phyloP scores from a whole-genome alignment of 1,284 basidiomycete species.

The Leucoagaricus sp. region DNA sequence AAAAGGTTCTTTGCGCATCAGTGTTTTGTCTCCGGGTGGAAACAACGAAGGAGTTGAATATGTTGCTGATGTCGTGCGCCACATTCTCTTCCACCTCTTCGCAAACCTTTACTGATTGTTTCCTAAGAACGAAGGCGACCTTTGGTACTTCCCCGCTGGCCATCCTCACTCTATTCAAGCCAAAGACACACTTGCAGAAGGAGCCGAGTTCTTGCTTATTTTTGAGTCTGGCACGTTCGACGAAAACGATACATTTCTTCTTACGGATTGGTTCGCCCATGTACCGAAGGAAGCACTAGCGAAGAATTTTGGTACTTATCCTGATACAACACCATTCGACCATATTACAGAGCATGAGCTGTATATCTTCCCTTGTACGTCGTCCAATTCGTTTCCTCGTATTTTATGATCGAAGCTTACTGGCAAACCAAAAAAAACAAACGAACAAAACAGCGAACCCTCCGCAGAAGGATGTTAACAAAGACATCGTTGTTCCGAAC shows the following conservation, averaged over 20 bases:
- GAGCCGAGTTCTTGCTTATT: slow-evolving; percentile 71
- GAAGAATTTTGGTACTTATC: slow-evolving; percentile 64
- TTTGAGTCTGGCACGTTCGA: slow-evolving; percentile 68
- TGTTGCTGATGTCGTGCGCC: slow-evolving; percentile 51
- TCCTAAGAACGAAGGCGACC: slow-evolving; percentile 39
- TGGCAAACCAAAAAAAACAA: too few relatives aligned
- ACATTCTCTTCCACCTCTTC: not conserved
- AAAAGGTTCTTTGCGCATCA: slow-evolving; percentile 37
- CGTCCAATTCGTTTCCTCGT: not conserved
- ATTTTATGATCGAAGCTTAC: not conserved
- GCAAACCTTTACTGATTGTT: not conserved
- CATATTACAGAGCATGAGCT: slow-evolving; percentile 59
- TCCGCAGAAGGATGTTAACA: slow-evolving; percentile 33
- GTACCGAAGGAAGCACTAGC: slow-evolving; percentile 57
- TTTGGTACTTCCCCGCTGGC: slow-evolving; percentile 72
- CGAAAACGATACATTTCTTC: slow-evolving; percentile 69
- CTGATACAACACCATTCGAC: slow-evolving; percentile 51
- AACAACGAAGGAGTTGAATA: slow-evolving; percentile 64
- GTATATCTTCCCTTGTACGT: slow-evolving; percentile 66
- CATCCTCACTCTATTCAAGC: slow-evolving; percentile 68
- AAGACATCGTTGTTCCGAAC: slow-evolving; percentile 31
- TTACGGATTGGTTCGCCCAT: slow-evolving; percentile 69
- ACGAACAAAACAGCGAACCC: slow-evolving; percentile 19
- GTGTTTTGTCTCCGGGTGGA: not conserved
- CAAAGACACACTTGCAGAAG: slow-evolving; percentile 52